A percentile compares a stretch with the other conserved stretches of the same genome.
These are phyloP conservation scores for Penicillium macrosclerotiorum DNA, from an alignment of 495 filamentous ascomycete genomes.

Conservation along the genomic window DNA sequence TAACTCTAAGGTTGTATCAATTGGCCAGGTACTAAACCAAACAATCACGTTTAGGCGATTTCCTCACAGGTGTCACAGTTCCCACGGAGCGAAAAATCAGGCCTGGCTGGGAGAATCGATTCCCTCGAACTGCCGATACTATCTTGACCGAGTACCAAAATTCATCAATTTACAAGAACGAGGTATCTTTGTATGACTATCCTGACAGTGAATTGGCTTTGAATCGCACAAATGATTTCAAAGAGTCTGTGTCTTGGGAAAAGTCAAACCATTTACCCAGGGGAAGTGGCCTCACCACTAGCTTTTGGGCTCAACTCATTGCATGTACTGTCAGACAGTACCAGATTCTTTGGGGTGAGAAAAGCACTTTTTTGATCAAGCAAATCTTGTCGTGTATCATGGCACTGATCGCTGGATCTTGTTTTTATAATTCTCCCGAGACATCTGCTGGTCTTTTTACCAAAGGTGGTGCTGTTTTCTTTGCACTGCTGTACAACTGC, in stretches of 20 bases:
- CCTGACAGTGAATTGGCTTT: conserved; percentile 39
- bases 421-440: conserved; percentile 36
- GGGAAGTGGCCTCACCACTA: conserved; percentile 53
- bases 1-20: no score
- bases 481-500: conserved; percentile 68
- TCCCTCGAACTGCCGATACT: conserved; percentile 43
- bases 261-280: conserved; percentile 33
- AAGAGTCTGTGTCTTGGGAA: conserved; percentile 42
- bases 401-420: conserved; percentile 39
- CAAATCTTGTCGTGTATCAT: conserved; percentile 38
- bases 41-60: conserved; percentile 64
- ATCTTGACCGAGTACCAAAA: conserved; percentile 39
- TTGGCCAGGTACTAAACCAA: conserved; percentile 35
- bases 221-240: conserved; percentile 46
- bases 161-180: conserved; percentile 29
- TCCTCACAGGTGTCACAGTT: conserved; percentile 70
- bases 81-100: conserved; percentile 60
- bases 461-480: conserved; percentile 60
- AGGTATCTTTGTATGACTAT: conserved; percentile 46
- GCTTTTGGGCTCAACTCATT: conserved; percentile 54
- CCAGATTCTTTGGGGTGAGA: conserved; percentile 59
- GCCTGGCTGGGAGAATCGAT: conserved; percentile 46
- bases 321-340: conserved; percentile 52
- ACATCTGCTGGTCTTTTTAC: conserved; percentile 45
- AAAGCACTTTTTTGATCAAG: conserved; percentile 57